phyloP scores from a whole-genome alignment of 1,139 yeast genomes.

The Hansenula sp. region DNA sequence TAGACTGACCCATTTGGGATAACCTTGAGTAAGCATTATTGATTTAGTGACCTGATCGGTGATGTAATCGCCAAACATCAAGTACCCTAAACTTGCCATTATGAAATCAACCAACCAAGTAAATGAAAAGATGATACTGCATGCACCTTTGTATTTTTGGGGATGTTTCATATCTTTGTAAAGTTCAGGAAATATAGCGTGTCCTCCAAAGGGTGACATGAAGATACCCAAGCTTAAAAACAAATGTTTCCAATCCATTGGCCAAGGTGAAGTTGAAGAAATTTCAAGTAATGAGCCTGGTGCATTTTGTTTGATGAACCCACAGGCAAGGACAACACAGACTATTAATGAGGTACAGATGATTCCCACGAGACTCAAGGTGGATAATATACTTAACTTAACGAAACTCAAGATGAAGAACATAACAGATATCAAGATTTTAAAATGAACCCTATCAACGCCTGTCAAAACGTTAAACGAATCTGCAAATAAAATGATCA shows the following conservation, averaged over 20 bases:
- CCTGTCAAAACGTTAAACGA: constrained; percentile 57
- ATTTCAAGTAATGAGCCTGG: constrained; percentile 61
- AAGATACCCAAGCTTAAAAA: constrained; percentile 62
- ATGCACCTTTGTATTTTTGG: constrained; percentile 34
- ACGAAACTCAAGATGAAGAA: constrained; percentile 51
- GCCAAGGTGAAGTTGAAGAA: constrained; percentile 41
- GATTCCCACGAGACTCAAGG: constrained; percentile 65
- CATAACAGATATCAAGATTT: constrained; percentile 31
- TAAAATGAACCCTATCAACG: constrained; percentile 38
- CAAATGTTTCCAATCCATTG: constrained; percentile 36
- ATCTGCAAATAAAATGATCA: constrained; percentile 69
- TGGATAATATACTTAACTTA: constrained; percentile 60
- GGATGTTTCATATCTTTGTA: constrained; percentile 72
- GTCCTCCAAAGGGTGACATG: constrained; percentile 82
- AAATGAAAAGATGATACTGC: constrained; percentile 47
- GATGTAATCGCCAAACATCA: constrained; percentile 72
- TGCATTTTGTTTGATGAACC: constrained; percentile 40
- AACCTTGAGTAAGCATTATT: constrained; percentile 59
- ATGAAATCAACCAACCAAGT: constrained; percentile 58
- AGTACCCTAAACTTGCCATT: constrained; percentile 69
- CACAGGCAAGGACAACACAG: constrained; percentile 43
- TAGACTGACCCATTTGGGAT: constrained; percentile 56
- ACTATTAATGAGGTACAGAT: constrained; percentile 51
- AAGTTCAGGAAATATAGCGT: constrained; percentile 70
- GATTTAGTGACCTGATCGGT: constrained; percentile 74